Percentiles rank a stretch among this genome's conserved stretches.
Evolutionary conservation across 116 monocot species (phyloP).

Genomic region (Zostera marina): DNA sequence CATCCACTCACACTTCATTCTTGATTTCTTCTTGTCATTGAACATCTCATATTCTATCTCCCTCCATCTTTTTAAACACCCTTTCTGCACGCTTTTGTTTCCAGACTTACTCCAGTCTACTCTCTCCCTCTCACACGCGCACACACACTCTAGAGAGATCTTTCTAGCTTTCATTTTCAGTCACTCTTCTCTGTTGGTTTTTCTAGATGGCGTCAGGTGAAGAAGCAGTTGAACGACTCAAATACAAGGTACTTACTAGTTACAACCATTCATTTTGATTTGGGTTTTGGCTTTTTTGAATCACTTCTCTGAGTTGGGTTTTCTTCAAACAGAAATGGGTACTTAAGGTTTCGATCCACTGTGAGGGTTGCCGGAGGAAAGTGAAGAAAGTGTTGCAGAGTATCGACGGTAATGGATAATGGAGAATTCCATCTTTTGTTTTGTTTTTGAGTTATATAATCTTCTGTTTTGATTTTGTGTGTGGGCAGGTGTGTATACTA

Average conservation of each 20-base stretch:
- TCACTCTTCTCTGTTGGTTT: no score
- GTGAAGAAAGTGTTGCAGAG: constrained; percentile 23
- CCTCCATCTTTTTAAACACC: background rate
- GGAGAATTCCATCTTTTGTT: background rate
- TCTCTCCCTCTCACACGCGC: background rate
- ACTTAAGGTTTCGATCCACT: constrained; percentile 33
- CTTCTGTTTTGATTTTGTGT: background rate
- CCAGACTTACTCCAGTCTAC: background rate
- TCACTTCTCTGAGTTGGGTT: no score
- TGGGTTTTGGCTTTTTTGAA: background rate
- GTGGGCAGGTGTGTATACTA: constrained; percentile 53
- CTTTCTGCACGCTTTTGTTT: background rate
- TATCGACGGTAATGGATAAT: constrained; percentile 15
- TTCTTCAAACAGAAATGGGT: constrained; percentile 15
- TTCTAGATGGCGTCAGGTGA: background rate
- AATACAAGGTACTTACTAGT: constrained; percentile 9
- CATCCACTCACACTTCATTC: no score
- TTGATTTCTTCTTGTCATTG: no score
- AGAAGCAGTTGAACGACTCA: constrained; percentile 3
- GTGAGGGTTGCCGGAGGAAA: constrained; percentile 31
- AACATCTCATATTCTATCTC: background rate
- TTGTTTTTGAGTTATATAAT: background rate
- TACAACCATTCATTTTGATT: background rate
- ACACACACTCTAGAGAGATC: background rate
- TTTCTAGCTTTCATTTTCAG: background rate